These are phyloP conservation scores for Volvox carteri DNA, from an alignment of 163 green algal genomes.

Conservation along the genomic window DNA sequence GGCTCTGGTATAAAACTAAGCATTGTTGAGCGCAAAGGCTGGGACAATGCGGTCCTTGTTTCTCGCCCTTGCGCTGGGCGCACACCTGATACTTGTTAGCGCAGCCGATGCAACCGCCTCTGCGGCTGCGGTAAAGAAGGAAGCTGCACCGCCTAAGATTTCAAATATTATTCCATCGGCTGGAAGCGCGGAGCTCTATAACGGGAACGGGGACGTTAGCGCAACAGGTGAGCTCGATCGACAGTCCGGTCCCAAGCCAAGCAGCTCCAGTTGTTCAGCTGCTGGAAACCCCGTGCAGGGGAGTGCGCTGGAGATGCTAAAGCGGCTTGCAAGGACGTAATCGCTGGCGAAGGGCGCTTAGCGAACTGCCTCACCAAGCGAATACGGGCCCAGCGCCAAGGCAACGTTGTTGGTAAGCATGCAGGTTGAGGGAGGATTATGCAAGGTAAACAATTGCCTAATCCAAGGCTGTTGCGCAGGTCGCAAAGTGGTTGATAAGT, in stretches of 20 bases:
- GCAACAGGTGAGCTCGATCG: conserved; percentile 58
- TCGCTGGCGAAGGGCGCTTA: conserved; percentile 69
- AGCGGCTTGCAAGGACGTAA: conserved; percentile 73
- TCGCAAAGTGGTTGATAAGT: conserved; percentile 74
- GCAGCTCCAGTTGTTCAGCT: background rate
- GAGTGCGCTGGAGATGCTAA: conserved; percentile 70
- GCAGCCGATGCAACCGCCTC: background rate
- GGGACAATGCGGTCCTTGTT: conserved; percentile 13
- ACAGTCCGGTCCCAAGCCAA: background rate
- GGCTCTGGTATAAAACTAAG: background rate
- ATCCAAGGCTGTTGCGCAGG: conserved; percentile 54
- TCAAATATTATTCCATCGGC: conserved; percentile 68
- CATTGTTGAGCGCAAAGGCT: background rate
- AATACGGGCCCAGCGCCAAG: conserved; percentile 66
- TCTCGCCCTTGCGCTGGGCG: conserved; percentile 37
- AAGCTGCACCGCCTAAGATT: conserved; percentile 34
- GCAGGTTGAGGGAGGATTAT: background rate
- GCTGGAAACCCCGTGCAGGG: conserved; percentile 54
- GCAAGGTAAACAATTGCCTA: background rate
- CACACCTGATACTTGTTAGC: conserved; percentile 20
- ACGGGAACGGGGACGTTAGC: conserved; percentile 70
- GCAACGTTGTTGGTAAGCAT: conserved; percentile 68
- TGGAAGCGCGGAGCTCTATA: conserved; percentile 60
- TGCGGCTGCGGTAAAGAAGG: background rate
- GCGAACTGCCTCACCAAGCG: conserved; percentile 71